Conservation (phyloP, 2,329 filamentous ascomycete genomes). For the Fusarium piperis region DNA sequence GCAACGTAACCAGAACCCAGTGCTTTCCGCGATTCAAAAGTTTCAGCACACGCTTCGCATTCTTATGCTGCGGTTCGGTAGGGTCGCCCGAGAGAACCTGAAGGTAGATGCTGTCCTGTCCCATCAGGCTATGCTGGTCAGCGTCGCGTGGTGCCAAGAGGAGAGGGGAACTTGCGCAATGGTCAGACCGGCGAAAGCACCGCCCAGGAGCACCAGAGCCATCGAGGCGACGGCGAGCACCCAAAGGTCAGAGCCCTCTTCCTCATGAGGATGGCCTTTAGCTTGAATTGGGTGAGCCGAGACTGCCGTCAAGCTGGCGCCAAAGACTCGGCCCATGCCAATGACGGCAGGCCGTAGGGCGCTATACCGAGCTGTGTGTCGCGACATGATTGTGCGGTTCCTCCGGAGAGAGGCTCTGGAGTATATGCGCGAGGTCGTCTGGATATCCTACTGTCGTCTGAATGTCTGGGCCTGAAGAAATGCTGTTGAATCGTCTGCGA, state of each 20-base stretch:
- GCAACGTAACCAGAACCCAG: conserved; percentile 94
- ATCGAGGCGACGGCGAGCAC: conserved; percentile 82
- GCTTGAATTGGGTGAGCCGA: conserved; percentile 57
- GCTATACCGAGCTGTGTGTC: conserved; percentile 48
- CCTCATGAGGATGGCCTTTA: conserved; percentile 56
- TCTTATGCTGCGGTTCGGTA: conserved; percentile 84
- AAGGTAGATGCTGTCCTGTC: conserved; percentile 93
- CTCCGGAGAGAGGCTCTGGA: not conserved
- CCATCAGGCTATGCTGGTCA: conserved; percentile 61
- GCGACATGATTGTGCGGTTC: conserved; percentile 34
- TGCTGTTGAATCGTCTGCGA: not conserved
- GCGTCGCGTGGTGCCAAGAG: conserved; percentile 27
- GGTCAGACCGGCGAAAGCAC: conserved; percentile 93
- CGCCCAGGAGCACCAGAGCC: conserved; percentile 84
- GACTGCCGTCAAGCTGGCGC: conserved; percentile 59
- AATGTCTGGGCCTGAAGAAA: not conserved
- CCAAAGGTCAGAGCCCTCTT: conserved; percentile 75
- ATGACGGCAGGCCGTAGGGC: conserved; percentile 60
- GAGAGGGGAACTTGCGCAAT: conserved; percentile 70
- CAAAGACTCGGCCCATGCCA: conserved; percentile 61
- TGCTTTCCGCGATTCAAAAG: conserved; percentile 91
- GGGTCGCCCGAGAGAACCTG: conserved; percentile 91
- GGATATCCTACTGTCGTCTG: not conserved
- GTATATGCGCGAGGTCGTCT: not conserved
- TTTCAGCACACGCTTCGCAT: conserved; percentile 82